A percentile compares a stretch with the other conserved stretches of the same genome.
Evolutionary conservation across 2,329 filamentous ascomycete species (phyloP).

Genomic region (Periconia sp.): DNA sequence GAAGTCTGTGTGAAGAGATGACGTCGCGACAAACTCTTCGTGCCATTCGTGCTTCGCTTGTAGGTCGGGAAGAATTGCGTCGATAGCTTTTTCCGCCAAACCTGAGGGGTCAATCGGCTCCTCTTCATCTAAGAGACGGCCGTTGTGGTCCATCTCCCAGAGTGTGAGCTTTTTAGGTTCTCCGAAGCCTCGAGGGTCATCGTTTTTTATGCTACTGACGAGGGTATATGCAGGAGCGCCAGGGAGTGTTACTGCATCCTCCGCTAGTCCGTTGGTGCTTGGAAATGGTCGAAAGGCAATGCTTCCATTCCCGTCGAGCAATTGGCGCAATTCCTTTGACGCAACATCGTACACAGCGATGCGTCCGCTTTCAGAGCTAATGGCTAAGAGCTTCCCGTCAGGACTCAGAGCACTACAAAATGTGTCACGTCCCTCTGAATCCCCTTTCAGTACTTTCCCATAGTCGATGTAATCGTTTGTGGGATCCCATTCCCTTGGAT

Average conservation of each 20-base stretch:
- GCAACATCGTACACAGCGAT: constrained; percentile 30
- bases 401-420: constrained; percentile 19
- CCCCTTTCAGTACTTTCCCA: neutral
- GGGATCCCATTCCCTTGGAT: constrained; percentile 16
- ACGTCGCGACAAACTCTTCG: constrained; percentile 24
- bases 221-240: constrained; percentile 25
- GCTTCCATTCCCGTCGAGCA: constrained; percentile 27
- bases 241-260: neutral
- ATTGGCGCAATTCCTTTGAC: constrained; percentile 26
- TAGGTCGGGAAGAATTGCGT: constrained; percentile 32
- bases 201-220: constrained; percentile 18
- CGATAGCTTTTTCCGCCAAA: constrained; percentile 32
- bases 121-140: constrained; percentile 33
- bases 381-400: constrained; percentile 31
- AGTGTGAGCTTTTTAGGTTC: constrained; percentile 19
- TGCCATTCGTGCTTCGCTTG: constrained; percentile 32
- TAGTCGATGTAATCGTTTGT: constrained; percentile 3
- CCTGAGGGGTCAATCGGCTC: constrained; percentile 27
- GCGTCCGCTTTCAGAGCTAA: constrained; percentile 17
- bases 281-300: constrained; percentile 21
- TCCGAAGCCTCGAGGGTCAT: neutral
- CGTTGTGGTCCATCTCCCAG: constrained; percentile 36
- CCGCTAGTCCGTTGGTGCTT: neutral
- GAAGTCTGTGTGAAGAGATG: constrained; percentile 28
- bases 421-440: neutral